Conservation (phyloP, 2,329 filamentous ascomycete species). For the Monilinia laxa region DNA sequence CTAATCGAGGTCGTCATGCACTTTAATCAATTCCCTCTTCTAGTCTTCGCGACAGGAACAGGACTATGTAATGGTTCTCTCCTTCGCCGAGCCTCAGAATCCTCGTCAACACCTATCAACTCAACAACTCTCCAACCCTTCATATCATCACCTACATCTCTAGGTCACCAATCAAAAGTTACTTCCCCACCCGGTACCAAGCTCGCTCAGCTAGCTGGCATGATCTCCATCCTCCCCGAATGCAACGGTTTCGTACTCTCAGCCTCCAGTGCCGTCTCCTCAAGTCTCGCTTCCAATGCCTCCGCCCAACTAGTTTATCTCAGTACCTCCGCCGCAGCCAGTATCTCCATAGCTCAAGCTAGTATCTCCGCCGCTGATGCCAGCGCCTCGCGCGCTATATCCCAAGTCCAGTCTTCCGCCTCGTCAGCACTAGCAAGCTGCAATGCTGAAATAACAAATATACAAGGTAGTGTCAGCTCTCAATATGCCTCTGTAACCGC, state of each 20-base stretch:
- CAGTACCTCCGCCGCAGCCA: background rate
- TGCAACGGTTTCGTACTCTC: background rate
- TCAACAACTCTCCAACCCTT: slow-evolving; percentile 1
- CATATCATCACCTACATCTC: slow-evolving; percentile 1
- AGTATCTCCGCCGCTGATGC: background rate
- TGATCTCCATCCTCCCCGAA: background rate
- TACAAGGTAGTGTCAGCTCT: background rate
- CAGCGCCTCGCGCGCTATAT: slow-evolving; percentile 4
- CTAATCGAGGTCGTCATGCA: slow-evolving; percentile 11
- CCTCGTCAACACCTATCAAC: background rate
- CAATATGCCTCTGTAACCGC: background rate
- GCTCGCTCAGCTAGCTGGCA: background rate
- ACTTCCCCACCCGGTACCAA: background rate
- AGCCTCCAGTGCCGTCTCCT: background rate
- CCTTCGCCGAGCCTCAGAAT: background rate
- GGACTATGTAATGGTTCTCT: slow-evolving; percentile 15
- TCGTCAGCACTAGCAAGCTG: background rate
- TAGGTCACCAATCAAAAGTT: background rate
- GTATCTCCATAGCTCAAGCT: slow-evolving; percentile 12
- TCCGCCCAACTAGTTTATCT: slow-evolving; percentile 3
- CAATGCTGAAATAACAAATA: background rate
- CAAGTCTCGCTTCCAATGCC: background rate
- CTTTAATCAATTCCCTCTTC: slow-evolving; percentile 1
- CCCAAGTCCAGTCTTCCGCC: slow-evolving; percentile 4
- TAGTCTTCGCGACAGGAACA: slow-evolving; percentile 15